A percentile compares a stretch with the other conserved stretches of the same genome.
phyloP scores from a whole-genome alignment of 23 red algal species.

The Gracilaria domingensis region DNA sequence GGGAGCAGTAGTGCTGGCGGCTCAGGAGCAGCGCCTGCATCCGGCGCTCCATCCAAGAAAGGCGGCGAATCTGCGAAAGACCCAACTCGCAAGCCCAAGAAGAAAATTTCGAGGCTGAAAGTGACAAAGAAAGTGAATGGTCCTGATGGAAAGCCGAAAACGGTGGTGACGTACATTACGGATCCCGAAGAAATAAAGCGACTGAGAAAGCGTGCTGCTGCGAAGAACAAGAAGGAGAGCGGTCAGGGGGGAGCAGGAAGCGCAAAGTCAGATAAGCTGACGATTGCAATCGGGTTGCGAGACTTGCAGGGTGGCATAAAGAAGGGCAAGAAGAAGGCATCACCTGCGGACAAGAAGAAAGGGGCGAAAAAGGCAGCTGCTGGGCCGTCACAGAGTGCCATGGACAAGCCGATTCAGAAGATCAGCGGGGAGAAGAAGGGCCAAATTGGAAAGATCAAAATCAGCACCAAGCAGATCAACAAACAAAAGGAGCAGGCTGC shows the following conservation, averaged over 20 bases:
- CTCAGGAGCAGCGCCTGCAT: neutral
- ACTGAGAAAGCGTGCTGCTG: constrained; percentile 23
- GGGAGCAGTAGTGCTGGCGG: neutral
- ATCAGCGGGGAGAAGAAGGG: constrained; percentile 46
- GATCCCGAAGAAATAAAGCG: constrained; percentile 72
- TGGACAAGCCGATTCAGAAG: constrained; percentile 23
- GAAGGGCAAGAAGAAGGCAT: constrained; percentile 38
- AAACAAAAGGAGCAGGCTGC: constrained; percentile 62
- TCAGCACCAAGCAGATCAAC: constrained; percentile 73
- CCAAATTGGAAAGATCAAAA: constrained; percentile 81
- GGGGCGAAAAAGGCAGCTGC: constrained; percentile 2
- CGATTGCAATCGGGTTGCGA: constrained; percentile 51
- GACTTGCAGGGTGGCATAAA: constrained; percentile 46
- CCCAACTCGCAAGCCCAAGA: constrained; percentile 53
- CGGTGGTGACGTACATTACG: constrained; percentile 47
- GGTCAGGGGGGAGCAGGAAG: neutral
- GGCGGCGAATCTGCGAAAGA: constrained; percentile 13
- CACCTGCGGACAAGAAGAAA: constrained; percentile 39
- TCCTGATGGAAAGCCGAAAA: constrained; percentile 51
- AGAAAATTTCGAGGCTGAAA: constrained; percentile 65
- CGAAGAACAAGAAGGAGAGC: constrained; percentile 53
- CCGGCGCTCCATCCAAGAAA: neutral
- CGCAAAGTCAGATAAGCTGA: constrained; percentile 33
- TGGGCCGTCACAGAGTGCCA: neutral
- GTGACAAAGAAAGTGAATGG: constrained; percentile 55